A percentile compares a stretch with the other conserved stretches of the same genome.
Conservation (phyloP, 371 early-diverging fungal genomes). For the Mortierella polycephala region DNA sequence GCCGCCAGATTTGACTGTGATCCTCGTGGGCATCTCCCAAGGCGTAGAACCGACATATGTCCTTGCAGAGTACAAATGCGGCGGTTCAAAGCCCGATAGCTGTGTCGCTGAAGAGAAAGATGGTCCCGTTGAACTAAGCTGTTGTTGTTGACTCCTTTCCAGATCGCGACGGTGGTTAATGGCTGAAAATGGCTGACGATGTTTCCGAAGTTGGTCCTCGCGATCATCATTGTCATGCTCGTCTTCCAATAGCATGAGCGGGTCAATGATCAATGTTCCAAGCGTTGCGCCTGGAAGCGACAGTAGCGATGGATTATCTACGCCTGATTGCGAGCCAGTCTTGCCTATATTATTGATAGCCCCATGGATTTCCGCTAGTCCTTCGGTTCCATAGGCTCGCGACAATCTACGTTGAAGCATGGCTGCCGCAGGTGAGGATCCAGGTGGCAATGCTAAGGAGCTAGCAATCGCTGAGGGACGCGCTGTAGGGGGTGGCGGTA, state of each 20-base stretch:
- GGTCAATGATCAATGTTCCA: constrained; percentile 38
- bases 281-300: constrained; percentile 9
- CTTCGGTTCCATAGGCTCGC: constrained; percentile 33
- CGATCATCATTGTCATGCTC: constrained; percentile 43
- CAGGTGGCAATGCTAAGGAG: constrained; percentile 45
- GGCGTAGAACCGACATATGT: constrained; percentile 49
- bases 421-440: constrained; percentile 46
- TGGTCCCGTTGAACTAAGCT: constrained; percentile 5
- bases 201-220: constrained; percentile 26
- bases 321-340: too few relatives aligned
- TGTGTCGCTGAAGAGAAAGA: constrained; percentile 7
- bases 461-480: constrained; percentile 24
- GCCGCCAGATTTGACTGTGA: constrained; percentile 44
- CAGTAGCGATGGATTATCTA: too few relatives aligned
- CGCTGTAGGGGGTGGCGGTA: constrained; percentile 15
- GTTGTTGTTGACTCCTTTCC: constrained; percentile 20
- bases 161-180: constrained; percentile 42
- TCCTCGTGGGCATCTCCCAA: constrained; percentile 52
- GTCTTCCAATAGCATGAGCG: constrained; percentile 51
- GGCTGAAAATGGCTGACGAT: constrained; percentile 32
- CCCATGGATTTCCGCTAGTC: neutral
- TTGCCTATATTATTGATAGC: too few relatives aligned
- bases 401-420: constrained; percentile 52
- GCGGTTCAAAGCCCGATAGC: constrained; percentile 40
- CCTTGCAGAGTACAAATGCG: constrained; percentile 47